Percentiles rank a stretch among this genome's conserved stretches.
phyloP scores from a whole-genome alignment of 2,329 filamentous ascomycete species.

The Piedraia hortae region DNA sequence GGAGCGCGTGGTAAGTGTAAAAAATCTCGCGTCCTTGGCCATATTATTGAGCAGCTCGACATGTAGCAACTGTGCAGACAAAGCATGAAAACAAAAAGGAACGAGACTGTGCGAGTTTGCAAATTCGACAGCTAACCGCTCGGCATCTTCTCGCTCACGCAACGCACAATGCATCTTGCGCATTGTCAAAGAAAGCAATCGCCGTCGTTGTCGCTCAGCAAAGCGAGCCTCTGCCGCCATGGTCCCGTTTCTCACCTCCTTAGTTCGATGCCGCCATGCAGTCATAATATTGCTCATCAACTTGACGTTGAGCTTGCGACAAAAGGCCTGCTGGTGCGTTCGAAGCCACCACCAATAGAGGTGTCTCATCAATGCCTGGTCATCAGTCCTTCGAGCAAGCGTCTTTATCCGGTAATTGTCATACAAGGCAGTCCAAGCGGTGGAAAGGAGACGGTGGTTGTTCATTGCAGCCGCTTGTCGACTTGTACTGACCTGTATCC shows the following conservation, averaged over 20 bases:
- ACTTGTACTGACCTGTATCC: constrained; percentile 11
- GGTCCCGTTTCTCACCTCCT: constrained; percentile 3
- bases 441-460: constrained; percentile 24
- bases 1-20: constrained; percentile 23
- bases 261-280: constrained; percentile 3
- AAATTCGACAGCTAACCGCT: constrained; percentile 16
- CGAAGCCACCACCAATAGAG: constrained; percentile 35
- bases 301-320: constrained; percentile 11
- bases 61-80: constrained; percentile 16
- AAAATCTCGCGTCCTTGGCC: constrained; percentile 28
- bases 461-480: constrained; percentile 23
- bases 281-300: constrained; percentile 5
- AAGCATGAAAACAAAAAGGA: constrained; percentile 12
- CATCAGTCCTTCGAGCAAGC: constrained; percentile 25
- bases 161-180: constrained; percentile 8
- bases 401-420: constrained; percentile 28
- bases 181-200: constrained; percentile 8
- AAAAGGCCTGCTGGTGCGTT: constrained; percentile 16
- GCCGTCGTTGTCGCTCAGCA: constrained; percentile 7
- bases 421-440: constrained; percentile 34
- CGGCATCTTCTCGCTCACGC: constrained; percentile 10
- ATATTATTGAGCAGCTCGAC: constrained; percentile 22
- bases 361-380: constrained; percentile 25
- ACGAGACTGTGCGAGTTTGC: constrained; percentile 15
- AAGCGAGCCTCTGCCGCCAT: constrained; percentile 6